A percentile compares a stretch with the other conserved stretches of the same genome.
Conservation (phyloP, 305 asterid species). For the Fraxinus xanthoxyloides region DNA sequence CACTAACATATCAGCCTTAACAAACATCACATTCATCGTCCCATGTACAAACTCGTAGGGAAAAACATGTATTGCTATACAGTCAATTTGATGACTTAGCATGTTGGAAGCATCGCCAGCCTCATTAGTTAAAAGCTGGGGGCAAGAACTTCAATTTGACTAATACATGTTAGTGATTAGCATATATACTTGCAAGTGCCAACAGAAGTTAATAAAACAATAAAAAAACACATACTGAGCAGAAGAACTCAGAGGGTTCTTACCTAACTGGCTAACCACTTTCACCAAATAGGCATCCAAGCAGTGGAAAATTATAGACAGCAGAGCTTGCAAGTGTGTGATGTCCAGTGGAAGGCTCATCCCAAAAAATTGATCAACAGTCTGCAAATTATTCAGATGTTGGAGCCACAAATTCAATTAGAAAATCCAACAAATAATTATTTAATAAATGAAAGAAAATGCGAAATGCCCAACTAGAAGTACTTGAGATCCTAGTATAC, state of each 20-base stretch:
- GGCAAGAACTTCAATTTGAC: background rate
- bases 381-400: slow-evolving; percentile 55
- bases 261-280: slow-evolving; percentile 76
- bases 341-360: slow-evolving; percentile 88
- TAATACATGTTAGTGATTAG: background rate
- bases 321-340: slow-evolving; percentile 93
- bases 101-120: background rate
- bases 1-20: background rate
- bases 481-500: slow-evolving; percentile 15
- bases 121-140: background rate
- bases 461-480: slow-evolving; percentile 10
- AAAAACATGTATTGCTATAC: background rate
- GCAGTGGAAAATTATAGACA: slow-evolving; percentile 82
- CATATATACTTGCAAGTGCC: background rate
- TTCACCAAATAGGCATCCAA: slow-evolving; percentile 80
- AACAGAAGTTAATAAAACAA: background rate
- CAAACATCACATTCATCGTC: background rate
- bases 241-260: slow-evolving; percentile 12
- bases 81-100: background rate
- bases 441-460: background rate
- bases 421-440: background rate
- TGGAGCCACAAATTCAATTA: slow-evolving; percentile 24
- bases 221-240: background rate
- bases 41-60: background rate
- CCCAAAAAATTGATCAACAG: slow-evolving; percentile 86